Evolutionary conservation across 139 green algal genomes (phyloP), one percentile per base, ranked within the genome.

Genomic region (Picochlorum costavermella): DNA sequence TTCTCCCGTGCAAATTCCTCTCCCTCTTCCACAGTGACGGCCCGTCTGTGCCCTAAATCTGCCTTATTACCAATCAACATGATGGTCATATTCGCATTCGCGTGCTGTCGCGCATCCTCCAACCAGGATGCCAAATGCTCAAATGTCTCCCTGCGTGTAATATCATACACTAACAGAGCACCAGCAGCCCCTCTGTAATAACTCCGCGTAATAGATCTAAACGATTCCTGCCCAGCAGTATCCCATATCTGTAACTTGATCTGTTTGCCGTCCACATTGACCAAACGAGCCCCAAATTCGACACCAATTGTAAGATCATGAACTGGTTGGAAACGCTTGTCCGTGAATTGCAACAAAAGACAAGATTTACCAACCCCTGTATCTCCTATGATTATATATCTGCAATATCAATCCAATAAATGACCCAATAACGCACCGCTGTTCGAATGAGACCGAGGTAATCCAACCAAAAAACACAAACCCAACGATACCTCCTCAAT

Each of bases 31-130:
- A 84, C 92, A 29, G 80, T 90, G 25, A 97, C 93, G n/a, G 87
- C 87, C 2, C 93, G 71, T 11, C 90, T 83, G 64, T 96, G 86
- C 46, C n/a, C 17, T 10, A 98, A 75, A 80, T 99, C 94, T 13
- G 76, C 83, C 81, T 99, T 99, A 84, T 99, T 99, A 48, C 94
- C 94, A 40, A 99, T 98, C 23, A 99, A 82, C 94, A 98, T 99
- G 75, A 99, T 97, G 50, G 92, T 99, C 94, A 99, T 99, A 82
- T 96, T 96, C 31, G 90, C 86, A 82, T 99, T 99, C 20, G 94
- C 94, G 69, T 99, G 94, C 79, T 98, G 92, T 45, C 93, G 76
- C 6, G 95, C 95, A 69, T 99, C 94, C 64, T 99, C 94, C 49
- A 99, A 80, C 94, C 94, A 99, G 68, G 78, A 92, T 2, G 92